Conservation (phyloP, 2,329 filamentous ascomycete species). For the Epichloe brachyelytri region DNA sequence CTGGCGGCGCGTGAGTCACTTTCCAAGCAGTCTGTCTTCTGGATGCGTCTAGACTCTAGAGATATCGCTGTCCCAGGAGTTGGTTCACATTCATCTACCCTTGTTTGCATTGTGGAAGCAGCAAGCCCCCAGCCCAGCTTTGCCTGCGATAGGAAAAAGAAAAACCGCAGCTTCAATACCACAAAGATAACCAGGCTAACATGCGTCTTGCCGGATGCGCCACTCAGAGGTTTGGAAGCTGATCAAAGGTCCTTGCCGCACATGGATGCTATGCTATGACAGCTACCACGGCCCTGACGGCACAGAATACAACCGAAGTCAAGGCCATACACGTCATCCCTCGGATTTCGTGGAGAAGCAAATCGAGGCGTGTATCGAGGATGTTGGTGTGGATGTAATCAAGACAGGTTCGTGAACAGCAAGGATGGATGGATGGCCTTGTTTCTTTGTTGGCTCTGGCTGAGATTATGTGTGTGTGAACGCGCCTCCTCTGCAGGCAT, state of each 20-base stretch:
- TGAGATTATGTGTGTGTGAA: not conserved
- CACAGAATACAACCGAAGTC: conserved; percentile 83
- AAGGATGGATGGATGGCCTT: too few species aligned
- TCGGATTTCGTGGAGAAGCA: conserved; percentile 69
- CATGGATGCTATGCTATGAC: conserved; percentile 96
- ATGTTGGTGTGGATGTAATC: conserved; percentile 79
- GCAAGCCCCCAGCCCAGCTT: not conserved
- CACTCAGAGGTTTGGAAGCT: conserved; percentile 70
- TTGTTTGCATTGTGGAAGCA: not conserved
- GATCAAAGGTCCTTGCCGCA: conserved; percentile 85
- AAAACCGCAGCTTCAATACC: too few species aligned
- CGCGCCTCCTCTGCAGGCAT: conserved; percentile 17
- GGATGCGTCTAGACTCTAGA: too few species aligned
- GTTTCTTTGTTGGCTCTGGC: not conserved
- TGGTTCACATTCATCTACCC: too few species aligned
- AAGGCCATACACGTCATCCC: conserved; percentile 65
- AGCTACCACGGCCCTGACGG: conserved; percentile 88
- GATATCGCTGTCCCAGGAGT: too few species aligned
- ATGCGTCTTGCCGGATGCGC: not conserved
- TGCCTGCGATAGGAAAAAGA: not conserved
- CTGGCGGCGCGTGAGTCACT: conserved; percentile 62
- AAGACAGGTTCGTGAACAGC: conserved; percentile 58
- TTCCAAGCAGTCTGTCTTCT: too few species aligned
- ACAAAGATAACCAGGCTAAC: not conserved
- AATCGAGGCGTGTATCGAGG: conserved; percentile 71